Base-by-base conservation (phyloP, 257 asterid species). In the Plantago major region DNA sequence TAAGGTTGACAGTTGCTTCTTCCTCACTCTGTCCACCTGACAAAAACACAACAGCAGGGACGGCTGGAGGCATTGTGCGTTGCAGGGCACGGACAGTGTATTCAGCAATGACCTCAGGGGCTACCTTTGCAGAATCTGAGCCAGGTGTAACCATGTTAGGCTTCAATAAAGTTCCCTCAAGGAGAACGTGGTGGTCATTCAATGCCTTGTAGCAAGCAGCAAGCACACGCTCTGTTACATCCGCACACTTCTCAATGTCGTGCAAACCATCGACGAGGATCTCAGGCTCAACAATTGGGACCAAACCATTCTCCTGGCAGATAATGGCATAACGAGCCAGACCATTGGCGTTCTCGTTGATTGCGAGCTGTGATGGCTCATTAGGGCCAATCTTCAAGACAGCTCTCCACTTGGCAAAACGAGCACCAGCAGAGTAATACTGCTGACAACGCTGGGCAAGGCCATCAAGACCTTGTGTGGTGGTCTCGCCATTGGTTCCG, bases 21-120 rank as follows among this genome's bases (percentile, higher is more conserved):
- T 89, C 97, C 73, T 89, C 95, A 26, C 97, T 89, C 81, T 89
- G 97, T 13, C 97, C 97, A 59, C 97, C 97, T 5, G 97, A 89
- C 67, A 89, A 70, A 67, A 90, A 90, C 64, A 90, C 98, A 0
- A 88, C 96, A 6, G 95, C 98, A 0, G 98, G 98, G 13, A 90
- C 98, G 5, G 98, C 98, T 58, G 85, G 54, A 2, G 98, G 98
- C 98, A 90, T 81, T 6, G 98, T 90, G 55, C 98, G 85, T 62
- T 85, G 96, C 78, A 90, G 56, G 30, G 98, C 91, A 51, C 91
- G 87, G 5, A 90, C 92, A 0, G 98, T 88, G 81, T 85, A 67
- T 70, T 83, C 95, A 9, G 98, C 98, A 10, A 89, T 51, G 3
- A 82, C 84, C 62, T 85, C 94, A 0, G 88, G 88, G 15, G 86